Conservation (phyloP, 768 basidiomycete species). For the Leccinellum rugosiceps region DNA sequence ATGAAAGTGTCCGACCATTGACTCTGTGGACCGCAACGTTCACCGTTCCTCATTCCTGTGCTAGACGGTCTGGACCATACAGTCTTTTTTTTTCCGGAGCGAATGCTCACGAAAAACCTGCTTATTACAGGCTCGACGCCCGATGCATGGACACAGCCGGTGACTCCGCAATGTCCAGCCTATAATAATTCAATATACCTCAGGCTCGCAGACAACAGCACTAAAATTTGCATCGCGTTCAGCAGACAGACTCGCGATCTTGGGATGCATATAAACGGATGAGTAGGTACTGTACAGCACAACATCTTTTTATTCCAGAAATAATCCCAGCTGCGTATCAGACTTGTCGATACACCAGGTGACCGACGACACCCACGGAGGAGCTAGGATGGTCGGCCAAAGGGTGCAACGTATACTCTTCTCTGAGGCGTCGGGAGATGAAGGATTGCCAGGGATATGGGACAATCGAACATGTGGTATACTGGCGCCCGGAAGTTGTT, state of each 20-base stretch:
- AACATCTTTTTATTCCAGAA: background rate
- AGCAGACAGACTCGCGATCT: background rate
- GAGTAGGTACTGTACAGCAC: background rate
- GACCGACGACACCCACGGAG: conserved; percentile 51
- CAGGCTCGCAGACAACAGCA: background rate
- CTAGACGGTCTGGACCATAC: too few relatives aligned
- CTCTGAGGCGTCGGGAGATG: conserved; percentile 58
- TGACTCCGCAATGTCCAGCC: too few relatives aligned
- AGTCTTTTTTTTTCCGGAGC: too few relatives aligned
- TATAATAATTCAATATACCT: too few relatives aligned
- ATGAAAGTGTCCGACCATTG: too few relatives aligned
- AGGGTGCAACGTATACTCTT: conserved; percentile 44
- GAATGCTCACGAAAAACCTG: too few relatives aligned
- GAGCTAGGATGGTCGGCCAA: conserved; percentile 55
- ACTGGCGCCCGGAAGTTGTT: conserved; percentile 56
- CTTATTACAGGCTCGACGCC: too few relatives aligned
- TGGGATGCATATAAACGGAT: background rate
- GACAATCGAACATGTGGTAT: conserved; percentile 58
- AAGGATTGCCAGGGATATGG: conserved; percentile 39
- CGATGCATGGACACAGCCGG: too few relatives aligned
- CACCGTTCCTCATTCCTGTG: too few relatives aligned
- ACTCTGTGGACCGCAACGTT: too few relatives aligned
- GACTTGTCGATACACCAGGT: conserved; percentile 58
- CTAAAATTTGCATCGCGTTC: background rate
- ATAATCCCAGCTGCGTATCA: too few relatives aligned